Evolutionary conservation across 2,329 filamentous ascomycete genomes (phyloP).

Genomic region (Huntiella abstrusa): DNA sequence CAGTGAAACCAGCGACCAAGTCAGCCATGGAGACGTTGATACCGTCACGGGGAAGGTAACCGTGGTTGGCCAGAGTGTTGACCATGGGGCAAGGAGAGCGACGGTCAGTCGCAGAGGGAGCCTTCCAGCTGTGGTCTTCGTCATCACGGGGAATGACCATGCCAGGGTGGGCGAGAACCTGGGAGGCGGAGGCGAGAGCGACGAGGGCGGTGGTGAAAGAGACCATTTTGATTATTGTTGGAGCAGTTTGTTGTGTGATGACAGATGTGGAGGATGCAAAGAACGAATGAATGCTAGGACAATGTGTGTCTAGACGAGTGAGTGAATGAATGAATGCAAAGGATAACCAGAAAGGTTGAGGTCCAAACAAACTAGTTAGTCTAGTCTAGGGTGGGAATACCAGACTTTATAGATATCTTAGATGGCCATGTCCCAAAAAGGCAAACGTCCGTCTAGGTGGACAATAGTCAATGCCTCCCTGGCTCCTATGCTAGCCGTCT

Average conservation of each 20-base stretch:
- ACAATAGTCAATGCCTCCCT: too few species aligned
- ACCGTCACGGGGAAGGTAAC: conserved; percentile 13
- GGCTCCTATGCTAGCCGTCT: too few species aligned
- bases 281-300: conserved; percentile 4
- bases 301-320: not conserved
- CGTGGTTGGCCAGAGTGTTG: conserved; percentile 15
- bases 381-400: too few species aligned
- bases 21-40: conserved; percentile 12
- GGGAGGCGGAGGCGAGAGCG: conserved; percentile 5
- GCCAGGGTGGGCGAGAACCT: conserved; percentile 7
- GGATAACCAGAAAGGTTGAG: conserved; percentile 4
- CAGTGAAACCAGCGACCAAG: conserved; percentile 11
- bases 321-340: conserved; percentile 2
- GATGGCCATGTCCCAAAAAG: too few species aligned
- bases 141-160: not conserved
- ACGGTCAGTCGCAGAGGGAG: conserved; percentile 5
- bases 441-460: too few species aligned
- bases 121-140: conserved; percentile 10
- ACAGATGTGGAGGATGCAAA: not conserved
- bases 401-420: too few species aligned
- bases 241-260: not conserved
- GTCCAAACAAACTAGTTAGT: not conserved
- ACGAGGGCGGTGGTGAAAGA: conserved; percentile 4
- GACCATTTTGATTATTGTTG: conserved; percentile 3
- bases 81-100: conserved; percentile 15